Conservation (phyloP, 2,329 filamentous ascomycete species). For the Aspergillus caelatus region DNA sequence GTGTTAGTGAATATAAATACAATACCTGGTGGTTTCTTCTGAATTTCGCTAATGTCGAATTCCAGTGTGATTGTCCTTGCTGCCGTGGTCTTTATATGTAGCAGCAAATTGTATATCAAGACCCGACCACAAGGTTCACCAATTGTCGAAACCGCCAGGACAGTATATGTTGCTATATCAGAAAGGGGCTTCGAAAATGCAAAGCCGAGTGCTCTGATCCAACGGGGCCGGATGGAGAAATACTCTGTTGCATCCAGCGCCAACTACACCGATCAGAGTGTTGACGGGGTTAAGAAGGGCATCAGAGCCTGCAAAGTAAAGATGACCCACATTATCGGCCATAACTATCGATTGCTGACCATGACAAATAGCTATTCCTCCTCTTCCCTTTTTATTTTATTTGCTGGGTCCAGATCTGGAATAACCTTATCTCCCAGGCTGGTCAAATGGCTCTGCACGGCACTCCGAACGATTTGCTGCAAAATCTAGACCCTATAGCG, state of each 20-base stretch:
- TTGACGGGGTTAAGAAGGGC: constrained; percentile 65
- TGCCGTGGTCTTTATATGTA: constrained; percentile 51
- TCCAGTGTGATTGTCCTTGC: constrained; percentile 47
- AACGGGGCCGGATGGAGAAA: constrained; percentile 18
- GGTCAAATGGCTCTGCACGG: constrained; percentile 59
- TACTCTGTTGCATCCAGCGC: constrained; percentile 25
- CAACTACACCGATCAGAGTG: constrained; percentile 55
- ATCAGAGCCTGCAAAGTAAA: constrained; percentile 61
- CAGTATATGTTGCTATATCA: constrained; percentile 20
- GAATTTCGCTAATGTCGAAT: constrained; percentile 47
- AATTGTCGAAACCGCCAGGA: constrained; percentile 54
- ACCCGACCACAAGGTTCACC: constrained; percentile 56
- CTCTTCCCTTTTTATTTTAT: constrained; percentile 63
- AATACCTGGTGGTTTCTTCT: background rate
- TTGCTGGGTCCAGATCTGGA: constrained; percentile 41
- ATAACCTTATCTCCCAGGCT: constrained; percentile 36
- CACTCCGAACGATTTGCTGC: constrained; percentile 70
- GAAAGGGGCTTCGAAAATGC: constrained; percentile 23
- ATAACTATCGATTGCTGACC: background rate
- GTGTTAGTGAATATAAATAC: constrained; percentile 22
- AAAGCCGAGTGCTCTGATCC: constrained; percentile 17
- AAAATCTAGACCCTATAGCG: constrained; percentile 70
- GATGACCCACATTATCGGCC: background rate
- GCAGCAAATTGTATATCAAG: constrained; percentile 29
- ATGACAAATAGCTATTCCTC: constrained; percentile 52